phyloP scores from a whole-genome alignment of 805 yeast species.

The Starmerella kuoi region DNA sequence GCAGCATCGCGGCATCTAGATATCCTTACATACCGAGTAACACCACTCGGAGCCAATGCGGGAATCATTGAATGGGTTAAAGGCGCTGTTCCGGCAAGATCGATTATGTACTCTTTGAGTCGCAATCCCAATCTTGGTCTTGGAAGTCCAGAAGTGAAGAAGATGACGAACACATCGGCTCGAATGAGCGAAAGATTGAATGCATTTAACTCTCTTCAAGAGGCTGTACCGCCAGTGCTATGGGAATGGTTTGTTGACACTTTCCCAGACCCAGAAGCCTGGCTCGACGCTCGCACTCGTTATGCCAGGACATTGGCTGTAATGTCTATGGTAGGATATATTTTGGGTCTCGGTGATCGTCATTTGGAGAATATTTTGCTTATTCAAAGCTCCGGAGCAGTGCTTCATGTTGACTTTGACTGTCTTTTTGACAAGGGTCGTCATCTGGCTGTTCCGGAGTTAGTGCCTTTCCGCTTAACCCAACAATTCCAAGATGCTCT shows the following conservation, averaged over 20 bases:
- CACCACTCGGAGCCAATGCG: conserved; percentile 71
- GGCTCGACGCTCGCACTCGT: conserved; percentile 69
- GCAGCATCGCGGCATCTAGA: conserved; percentile 59
- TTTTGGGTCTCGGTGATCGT: conserved; percentile 89
- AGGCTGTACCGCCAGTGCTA: conserved; percentile 40
- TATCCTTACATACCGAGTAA: conserved; percentile 75
- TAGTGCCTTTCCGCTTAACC: conserved; percentile 88
- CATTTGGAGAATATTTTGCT: conserved; percentile 86
- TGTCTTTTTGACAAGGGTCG: conserved; percentile 76
- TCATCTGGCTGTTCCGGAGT: conserved; percentile 66
- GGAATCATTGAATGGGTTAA: conserved; percentile 89
- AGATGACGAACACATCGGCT: conserved; percentile 22
- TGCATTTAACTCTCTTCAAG: conserved; percentile 29
- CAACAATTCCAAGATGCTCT: conserved; percentile 79
- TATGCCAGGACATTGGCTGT: conserved; percentile 79
- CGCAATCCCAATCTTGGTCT: conserved; percentile 8
- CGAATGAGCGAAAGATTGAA: conserved; percentile 24
- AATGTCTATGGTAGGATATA: conserved; percentile 93
- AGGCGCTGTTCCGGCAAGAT: conserved; percentile 58
- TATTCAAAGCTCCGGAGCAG: conserved; percentile 59
- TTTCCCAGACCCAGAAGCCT: conserved; percentile 76
- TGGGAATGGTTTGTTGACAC: conserved; percentile 79
- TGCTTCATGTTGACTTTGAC: conserved; percentile 92
- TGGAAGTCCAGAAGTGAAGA: conserved; percentile 31
- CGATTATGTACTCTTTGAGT: conserved; percentile 37